Base-by-base conservation (phyloP, 345 rosid species). In the Dovyalis caffra region DNA sequence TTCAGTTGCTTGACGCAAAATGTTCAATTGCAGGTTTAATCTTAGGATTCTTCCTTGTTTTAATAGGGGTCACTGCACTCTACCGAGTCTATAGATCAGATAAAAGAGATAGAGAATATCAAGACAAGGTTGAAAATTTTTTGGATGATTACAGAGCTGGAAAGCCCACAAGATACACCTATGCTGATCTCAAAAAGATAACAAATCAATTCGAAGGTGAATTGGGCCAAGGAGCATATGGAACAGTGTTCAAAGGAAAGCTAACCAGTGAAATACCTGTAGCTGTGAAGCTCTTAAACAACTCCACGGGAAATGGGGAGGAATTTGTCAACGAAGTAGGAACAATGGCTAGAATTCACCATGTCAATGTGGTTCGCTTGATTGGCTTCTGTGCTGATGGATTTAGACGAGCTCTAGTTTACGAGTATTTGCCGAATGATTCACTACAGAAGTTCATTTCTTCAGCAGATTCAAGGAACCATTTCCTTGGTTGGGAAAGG, bases 221-320 rank as follows among this genome's bases (percentile, higher is more conserved):
- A 72, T 72, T 61, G 34, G 75, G 75, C 38, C 15, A 38, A 5
- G 75, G 75, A 18, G 75, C 75, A 28, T 61, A 40, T 72, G 75
- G 75, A 61, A 61, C 57, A 28, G 75, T 72, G 40, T 60, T 37
- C 26, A 72, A 43, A 45, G 75, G 75, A 72, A 72, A 72, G 75
- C 66, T 72, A 3, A 38, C 40, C 43, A 35, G 23, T 28, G 57
- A 61, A 72, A 72, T 72, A 11, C 18, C 45, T 5, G 67, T 61
- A 35, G 68, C 75, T 16, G 67, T 72, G 40, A 72, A 72, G 58
- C 23, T 72, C 1, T 58, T 72, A 10, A 25, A 61, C 1, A 38
- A 40, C 21, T 38, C 45, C 3, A 38, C 11, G 3, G 45, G n/a
- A n/a, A n/a, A n/a, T n/a, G n/a, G n/a, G 21, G 53, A 47, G 51